Conservation (phyloP, 2,329 filamentous ascomycete genomes). For the Leptographium lundbergii region DNA sequence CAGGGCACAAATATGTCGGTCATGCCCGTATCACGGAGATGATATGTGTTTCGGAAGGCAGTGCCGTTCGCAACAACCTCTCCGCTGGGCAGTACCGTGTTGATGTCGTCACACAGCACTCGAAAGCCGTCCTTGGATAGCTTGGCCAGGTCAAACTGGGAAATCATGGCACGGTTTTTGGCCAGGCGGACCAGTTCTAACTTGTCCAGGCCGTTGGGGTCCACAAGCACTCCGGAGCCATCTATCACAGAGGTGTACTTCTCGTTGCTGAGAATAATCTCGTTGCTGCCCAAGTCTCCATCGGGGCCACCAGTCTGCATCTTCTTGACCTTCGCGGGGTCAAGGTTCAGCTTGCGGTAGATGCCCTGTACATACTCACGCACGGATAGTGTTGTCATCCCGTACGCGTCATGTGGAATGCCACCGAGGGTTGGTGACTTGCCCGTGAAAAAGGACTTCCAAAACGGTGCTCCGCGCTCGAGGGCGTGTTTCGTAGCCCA, state of each 20-base stretch:
- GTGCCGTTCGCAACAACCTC: constrained; percentile 86
- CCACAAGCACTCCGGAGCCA: constrained; percentile 85
- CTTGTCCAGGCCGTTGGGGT: constrained; percentile 78
- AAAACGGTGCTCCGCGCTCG: constrained; percentile 81
- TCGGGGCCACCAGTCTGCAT: constrained; percentile 97
- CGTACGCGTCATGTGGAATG: constrained; percentile 91
- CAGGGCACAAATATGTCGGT: constrained; percentile 93
- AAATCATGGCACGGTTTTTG: constrained; percentile 79
- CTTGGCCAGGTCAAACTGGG: constrained; percentile 71
- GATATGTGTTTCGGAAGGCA: constrained; percentile 94
- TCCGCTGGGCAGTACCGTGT: constrained; percentile 75
- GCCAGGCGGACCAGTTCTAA: constrained; percentile 75
- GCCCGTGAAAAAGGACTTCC: constrained; percentile 99
- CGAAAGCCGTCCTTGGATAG: constrained; percentile 82
- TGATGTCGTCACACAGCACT: constrained; percentile 81
- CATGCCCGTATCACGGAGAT: constrained; percentile 63
- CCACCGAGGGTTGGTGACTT: constrained; percentile 94
- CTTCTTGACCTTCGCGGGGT: constrained; percentile 75
- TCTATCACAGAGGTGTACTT: constrained; percentile 95
- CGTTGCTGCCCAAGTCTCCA: constrained; percentile 92
- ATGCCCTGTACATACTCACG: constrained; percentile 94
- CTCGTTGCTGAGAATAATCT: constrained; percentile 91
- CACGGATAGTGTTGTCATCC: constrained; percentile 95
- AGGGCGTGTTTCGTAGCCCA: constrained; percentile 98
- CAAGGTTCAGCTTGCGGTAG: constrained; percentile 88